A percentile compares a stretch with the other conserved stretches of the same genome.
phyloP scores from a whole-genome alignment of 108 stramenopile species.

The Cylindrotheca closterium region DNA sequence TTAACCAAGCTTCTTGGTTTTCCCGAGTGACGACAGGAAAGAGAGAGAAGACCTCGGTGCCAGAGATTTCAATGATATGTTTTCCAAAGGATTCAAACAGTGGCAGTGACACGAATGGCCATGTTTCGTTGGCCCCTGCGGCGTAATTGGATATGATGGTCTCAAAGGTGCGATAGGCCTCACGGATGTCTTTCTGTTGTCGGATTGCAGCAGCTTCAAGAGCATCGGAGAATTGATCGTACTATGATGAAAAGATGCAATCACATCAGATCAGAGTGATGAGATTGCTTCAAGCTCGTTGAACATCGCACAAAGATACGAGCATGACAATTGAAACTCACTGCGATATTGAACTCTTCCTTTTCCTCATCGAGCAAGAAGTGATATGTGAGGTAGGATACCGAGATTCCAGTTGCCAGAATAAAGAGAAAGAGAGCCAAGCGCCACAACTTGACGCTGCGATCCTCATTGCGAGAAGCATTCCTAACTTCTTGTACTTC shows the following conservation, averaged over 20 bases:
- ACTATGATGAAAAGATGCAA: no score
- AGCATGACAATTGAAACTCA: no score
- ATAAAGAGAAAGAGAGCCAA: background rate
- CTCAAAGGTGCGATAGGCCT: constrained; percentile 1
- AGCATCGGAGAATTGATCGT: background rate
- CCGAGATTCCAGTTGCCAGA: background rate
- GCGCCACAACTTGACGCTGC: background rate
- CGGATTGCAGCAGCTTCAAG: no score
- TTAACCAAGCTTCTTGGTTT: background rate
- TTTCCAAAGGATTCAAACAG: background rate
- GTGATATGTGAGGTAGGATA: background rate
- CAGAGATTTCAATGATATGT: no score
- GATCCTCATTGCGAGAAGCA: background rate
- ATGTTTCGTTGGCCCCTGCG: background rate
- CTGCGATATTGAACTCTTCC: background rate
- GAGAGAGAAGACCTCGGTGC: no score
- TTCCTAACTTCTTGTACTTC: constrained; percentile 7
- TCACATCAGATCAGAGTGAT: no score
- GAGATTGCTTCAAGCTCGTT: no score
- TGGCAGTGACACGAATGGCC: background rate
- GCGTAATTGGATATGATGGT: no score
- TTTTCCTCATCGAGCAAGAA: background rate
- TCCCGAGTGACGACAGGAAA: no score
- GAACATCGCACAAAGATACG: no score
- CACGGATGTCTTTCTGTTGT: background rate